Evolutionary conservation across 2,329 filamentous ascomycete species (phyloP).

Genomic region (Didymella arachidicola): DNA sequence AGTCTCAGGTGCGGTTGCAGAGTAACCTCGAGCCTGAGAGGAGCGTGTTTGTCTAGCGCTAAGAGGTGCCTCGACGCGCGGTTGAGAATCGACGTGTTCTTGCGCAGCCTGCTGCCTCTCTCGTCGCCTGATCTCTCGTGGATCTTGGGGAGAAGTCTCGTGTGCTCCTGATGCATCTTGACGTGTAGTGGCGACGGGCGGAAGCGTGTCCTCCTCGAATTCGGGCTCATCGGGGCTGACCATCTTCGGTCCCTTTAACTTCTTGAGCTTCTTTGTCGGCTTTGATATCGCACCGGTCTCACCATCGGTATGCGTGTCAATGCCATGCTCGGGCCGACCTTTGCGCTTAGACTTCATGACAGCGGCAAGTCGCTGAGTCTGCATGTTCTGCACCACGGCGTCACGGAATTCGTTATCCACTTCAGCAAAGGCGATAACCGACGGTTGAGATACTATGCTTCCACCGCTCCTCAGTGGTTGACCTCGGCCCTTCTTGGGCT

Average conservation of each 20-base stretch:
- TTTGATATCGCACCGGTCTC: not conserved
- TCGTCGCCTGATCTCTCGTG: not conserved
- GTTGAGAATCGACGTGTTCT: not conserved
- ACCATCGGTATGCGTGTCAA: not conserved
- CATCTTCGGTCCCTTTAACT: not conserved
- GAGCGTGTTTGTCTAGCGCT: not conserved
- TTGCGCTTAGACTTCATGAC: not conserved
- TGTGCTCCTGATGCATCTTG: not conserved
- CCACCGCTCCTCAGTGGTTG: slow-evolving; percentile 3
- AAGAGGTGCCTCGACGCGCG: not conserved
- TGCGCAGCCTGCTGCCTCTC: not conserved
- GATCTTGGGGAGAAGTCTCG: not conserved
- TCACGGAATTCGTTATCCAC: not conserved
- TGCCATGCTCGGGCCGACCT: not conserved
- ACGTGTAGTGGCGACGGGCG: not conserved
- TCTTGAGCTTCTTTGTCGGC: not conserved
- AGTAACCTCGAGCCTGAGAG: not conserved
- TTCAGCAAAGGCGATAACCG: not conserved
- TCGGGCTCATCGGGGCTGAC: not conserved
- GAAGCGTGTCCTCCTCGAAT: not conserved
- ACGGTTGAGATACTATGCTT: not conserved
- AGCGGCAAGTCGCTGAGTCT: not conserved
- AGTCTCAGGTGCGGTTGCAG: not conserved
- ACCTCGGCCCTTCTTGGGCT: not conserved
- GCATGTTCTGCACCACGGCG: not conserved